Base-by-base conservation (phyloP, 208 protist species). In the Balamuthia mandrillaris region DNA sequence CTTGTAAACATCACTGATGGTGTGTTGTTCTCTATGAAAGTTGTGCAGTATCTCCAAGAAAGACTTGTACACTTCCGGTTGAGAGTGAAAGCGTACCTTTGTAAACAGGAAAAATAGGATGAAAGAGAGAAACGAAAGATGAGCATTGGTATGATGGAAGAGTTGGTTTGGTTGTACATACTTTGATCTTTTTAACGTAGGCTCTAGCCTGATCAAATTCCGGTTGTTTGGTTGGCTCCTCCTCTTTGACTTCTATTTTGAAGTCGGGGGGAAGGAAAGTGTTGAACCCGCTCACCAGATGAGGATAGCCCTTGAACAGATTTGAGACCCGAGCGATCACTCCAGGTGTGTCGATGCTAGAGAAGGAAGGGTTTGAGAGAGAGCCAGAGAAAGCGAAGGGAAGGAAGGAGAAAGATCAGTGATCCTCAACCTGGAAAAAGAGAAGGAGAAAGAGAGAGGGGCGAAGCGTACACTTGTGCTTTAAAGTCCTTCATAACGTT, bases 21-120 rank as follows among this genome's bases (percentile, higher is more conserved):
- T 92, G 18, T 86, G 66, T 52, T 93, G 89, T 18, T 95, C 91
- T 44, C 94, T 91, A 27, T 96, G 94, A 60, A 95, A 96, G 4
- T 85, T 93, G 63, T 95, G 90, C n/a, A 96, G 84, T 18, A 96
- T 95, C 27, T 95, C 82, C 24, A 96, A 86, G 68, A 96, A 96
- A 18, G 65, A 24, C 79, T 94, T 96, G 86, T 96, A 96, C 29
- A 90, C 86, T 12, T 89, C 44, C 18, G 91, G 89, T 47, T 93
- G 81, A 2, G 44, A 3, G n/a, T 21, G 16, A 72, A 96, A 96
- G 41, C 94, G 86, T 14, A 54, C 84, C 74, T 84, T 56, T 29
- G 2, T 37, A 37, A 12, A 49, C 12, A 74, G 16, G 35, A 54
- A 4, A 37, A 52, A 27, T 29, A 10, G 12, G 1, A 14, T 3